A percentile compares a stretch with the other conserved stretches of the same genome.
phyloP scores from a whole-genome alignment of 2,329 filamentous ascomycete species.

The Ophiognomonia clavigignenti-juglandacearum region DNA sequence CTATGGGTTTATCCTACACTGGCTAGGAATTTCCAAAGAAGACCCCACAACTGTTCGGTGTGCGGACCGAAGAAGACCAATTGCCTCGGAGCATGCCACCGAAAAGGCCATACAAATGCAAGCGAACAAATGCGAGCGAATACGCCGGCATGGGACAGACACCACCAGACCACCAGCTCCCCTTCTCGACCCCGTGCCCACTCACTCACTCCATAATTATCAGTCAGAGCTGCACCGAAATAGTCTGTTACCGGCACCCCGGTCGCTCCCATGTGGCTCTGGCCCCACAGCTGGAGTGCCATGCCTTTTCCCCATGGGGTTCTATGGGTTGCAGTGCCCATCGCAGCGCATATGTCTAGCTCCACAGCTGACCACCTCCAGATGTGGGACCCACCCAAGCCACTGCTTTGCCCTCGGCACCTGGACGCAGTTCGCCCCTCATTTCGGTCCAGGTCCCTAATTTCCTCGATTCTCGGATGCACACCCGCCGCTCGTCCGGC shows the following conservation, averaged over 20 bases:
- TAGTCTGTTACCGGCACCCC: constrained; percentile 2
- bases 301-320: too few relatives aligned
- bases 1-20: too few relatives aligned
- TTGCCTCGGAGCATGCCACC: constrained; percentile 5
- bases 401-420: neutral
- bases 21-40: too few relatives aligned
- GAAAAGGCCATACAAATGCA: constrained; percentile 13
- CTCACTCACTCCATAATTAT: too few relatives aligned
- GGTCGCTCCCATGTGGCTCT: neutral
- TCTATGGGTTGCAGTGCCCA: too few relatives aligned
- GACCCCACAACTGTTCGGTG: too few relatives aligned
- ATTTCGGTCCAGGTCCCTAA: too few relatives aligned
- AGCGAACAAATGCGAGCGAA: constrained; percentile 10
- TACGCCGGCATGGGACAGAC: neutral
- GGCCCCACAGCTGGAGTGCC: constrained; percentile 8
- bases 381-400: neutral
- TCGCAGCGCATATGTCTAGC: too few relatives aligned
- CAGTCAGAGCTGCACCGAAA: too few relatives aligned
- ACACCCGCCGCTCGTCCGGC: neutral
- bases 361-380: neutral
- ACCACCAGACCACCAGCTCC: neutral
- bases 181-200: too few relatives aligned
- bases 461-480: neutral
- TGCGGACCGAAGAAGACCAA: constrained; percentile 1
- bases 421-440: neutral